Evolutionary conservation across 805 yeast species (phyloP).

Genomic region (Ogataea nakhonphanomensis): DNA sequence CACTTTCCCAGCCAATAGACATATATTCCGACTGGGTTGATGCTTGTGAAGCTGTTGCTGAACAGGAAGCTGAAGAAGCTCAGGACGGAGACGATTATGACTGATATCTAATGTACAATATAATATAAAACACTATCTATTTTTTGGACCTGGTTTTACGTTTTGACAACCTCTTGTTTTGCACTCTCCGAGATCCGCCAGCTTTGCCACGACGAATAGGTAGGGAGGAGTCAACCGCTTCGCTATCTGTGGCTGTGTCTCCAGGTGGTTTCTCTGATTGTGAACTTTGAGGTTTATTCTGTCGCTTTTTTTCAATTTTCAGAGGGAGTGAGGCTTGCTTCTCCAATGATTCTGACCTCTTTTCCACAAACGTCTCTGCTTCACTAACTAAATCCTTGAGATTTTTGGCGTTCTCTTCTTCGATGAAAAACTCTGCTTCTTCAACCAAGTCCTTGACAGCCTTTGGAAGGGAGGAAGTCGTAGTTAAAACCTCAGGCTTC

Average conservation of each 20-base stretch:
- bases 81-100: constrained; percentile 23
- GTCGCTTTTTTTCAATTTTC: constrained; percentile 7
- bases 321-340: constrained; percentile 1
- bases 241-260: too few species aligned
- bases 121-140: constrained; percentile 6
- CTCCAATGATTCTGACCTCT: neutral
- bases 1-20: constrained; percentile 86
- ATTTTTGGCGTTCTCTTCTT: constrained; percentile 16
- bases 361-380: constrained; percentile 6
- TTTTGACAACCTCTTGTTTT: neutral
- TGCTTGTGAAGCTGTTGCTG: constrained; percentile 88
- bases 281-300: neutral
- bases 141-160: constrained; percentile 9
- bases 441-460: constrained; percentile 23
- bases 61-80: constrained; percentile 41
- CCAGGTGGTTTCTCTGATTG: neutral
- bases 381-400: constrained; percentile 5
- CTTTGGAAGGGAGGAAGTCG: constrained; percentile 19
- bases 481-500: constrained; percentile 6
- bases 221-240: too few species aligned
- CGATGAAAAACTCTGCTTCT: constrained; percentile 31
- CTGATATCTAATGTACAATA: constrained; percentile 8
- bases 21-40: constrained; percentile 97
- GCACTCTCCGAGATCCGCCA: neutral
- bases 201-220: too few species aligned